Percentiles rank a stretch among this genome's conserved stretches.
Conservation (phyloP, 2,329 filamentous ascomycete genomes). For the Cladobotryum protrusum region DNA sequence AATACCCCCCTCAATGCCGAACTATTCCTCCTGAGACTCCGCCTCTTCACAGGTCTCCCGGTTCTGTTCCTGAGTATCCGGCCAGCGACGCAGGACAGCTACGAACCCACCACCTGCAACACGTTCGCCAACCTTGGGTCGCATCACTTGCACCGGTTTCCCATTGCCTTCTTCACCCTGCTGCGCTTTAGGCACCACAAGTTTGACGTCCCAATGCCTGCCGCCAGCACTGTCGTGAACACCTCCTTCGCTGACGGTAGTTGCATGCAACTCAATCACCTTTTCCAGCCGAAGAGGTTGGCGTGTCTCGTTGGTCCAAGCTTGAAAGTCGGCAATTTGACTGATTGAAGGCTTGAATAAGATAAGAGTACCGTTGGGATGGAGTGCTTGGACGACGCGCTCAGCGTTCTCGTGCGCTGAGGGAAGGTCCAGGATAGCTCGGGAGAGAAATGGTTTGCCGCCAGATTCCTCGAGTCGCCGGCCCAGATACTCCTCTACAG, state of each 20-base stretch:
- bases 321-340: slow-evolving; percentile 60
- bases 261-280: slow-evolving; percentile 50
- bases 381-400: slow-evolving; percentile 51
- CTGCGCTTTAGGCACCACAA: slow-evolving; percentile 29
- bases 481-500: slow-evolving; percentile 57
- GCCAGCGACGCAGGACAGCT: slow-evolving; percentile 31
- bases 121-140: slow-evolving; percentile 35
- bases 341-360: slow-evolving; percentile 74
- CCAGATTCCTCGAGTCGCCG: slow-evolving; percentile 39
- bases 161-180: slow-evolving; percentile 15
- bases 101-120: slow-evolving; percentile 37
- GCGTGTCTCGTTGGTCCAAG: slow-evolving; percentile 41
- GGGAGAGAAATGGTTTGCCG: slow-evolving; percentile 57
- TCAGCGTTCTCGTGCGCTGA: slow-evolving; percentile 44
- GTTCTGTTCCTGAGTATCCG: slow-evolving; percentile 11
- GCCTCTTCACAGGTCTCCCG: slow-evolving; percentile 1
- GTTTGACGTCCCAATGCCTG: slow-evolving; percentile 58
- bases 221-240: slow-evolving; percentile 45
- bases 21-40: slow-evolving; percentile 2
- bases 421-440: slow-evolving; percentile 70
- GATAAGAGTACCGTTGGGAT: slow-evolving; percentile 57
- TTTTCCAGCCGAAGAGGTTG: slow-evolving; percentile 52
- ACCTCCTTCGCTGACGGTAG: slow-evolving; percentile 33
- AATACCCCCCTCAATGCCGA: too few species aligned
- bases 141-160: slow-evolving; percentile 32